Percentiles rank a stretch among this genome's conserved stretches.
These are phyloP conservation scores for Aspergillus hancockii DNA, from an alignment of 495 filamentous ascomycete genomes.

Conservation along the genomic window DNA sequence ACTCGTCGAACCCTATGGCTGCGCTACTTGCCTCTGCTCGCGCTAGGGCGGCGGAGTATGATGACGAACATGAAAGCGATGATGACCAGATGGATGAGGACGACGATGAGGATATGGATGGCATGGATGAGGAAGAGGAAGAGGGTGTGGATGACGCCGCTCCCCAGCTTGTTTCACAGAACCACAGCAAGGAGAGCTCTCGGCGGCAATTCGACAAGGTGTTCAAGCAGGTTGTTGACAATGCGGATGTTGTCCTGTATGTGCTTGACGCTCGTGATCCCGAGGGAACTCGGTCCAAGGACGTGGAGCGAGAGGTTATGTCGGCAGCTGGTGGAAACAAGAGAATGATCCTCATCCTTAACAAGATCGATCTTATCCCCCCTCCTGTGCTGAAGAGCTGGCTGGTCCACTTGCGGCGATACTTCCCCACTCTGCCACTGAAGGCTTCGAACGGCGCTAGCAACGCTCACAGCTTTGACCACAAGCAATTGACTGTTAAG, in stretches of 20 bases:
- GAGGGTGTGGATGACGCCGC: constrained; percentile 45
- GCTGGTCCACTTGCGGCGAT: constrained; percentile 82
- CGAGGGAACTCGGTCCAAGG: constrained; percentile 84
- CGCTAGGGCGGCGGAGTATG: constrained; percentile 82
- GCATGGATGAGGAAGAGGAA: constrained; percentile 56
- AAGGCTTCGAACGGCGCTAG: constrained; percentile 80
- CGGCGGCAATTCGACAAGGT: constrained; percentile 89
- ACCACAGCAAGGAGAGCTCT: constrained; percentile 65
- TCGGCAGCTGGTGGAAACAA: constrained; percentile 80
- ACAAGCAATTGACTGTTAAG: constrained; percentile 83
- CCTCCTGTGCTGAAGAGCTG: constrained; percentile 77
- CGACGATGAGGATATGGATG: constrained; percentile 63
- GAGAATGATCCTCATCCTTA: constrained; percentile 87
- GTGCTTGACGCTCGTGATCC: constrained; percentile 94
- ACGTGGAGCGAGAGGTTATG: constrained; percentile 88
- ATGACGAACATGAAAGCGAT: constrained; percentile 57
- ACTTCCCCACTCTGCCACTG: constrained; percentile 90
- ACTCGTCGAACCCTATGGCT: constrained; percentile 84
- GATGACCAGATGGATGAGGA: constrained; percentile 54
- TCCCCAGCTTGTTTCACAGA: constrained; percentile 35
- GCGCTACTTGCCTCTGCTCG: constrained; percentile 88
- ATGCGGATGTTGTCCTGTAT: constrained; percentile 90
- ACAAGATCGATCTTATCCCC: constrained; percentile 95
- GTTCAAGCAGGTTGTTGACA: constrained; percentile 90
- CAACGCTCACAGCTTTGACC: constrained; percentile 90